Base-by-base conservation (phyloP, 2,329 filamentous ascomycete species). In the Emergomyces africanus region DNA sequence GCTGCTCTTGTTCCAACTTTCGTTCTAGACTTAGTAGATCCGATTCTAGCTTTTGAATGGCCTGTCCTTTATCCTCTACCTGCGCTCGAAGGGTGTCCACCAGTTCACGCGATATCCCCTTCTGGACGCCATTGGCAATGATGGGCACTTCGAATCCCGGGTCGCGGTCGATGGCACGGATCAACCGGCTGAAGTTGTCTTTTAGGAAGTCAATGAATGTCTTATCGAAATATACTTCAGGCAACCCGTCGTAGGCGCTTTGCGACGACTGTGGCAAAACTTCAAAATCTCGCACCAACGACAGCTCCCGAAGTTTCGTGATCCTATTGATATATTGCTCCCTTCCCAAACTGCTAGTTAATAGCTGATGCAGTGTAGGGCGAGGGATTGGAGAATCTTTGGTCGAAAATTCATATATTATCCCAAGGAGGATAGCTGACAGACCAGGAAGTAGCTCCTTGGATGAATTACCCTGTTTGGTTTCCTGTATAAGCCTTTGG, bases 371-470 rank as follows among this genome's bases (percentile, higher is more conserved):
- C 50, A 99, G 76, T 10, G 87, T 91, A 28, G 84, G 80, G 61
- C 94, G 82, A 5, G 92, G 83, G 57, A 99, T 86, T 0, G 94
- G 90, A 0, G 92, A 97, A 72, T 99, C 94, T 70, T 95, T 96
- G 0, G 92, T 96, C 10, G 92, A 97, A 68, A 97, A 99, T 68
- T 99, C 94, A 70, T 97, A 99, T 4, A 94, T 81, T 23, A 95
- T 86, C 10, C 92, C 94, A 1, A 97, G 79, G 0, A 99, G 76
- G 69, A 90, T 84, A 18, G 90, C 87, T 69, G 88, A 90, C 14
- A 99, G 79, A 1, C 94, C 94, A 64, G 89, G 87, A 15, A 92
- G 79, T 37, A 95, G 77, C 23, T 82, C 77, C 61, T 84, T 85
- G 14, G 83, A 83, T 33, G 80, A 74, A 68, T 77, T 68, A 64